These are phyloP conservation scores for Athelia sp. DNA, from an alignment of 1,284 basidiomycete genomes.

Conservation along the genomic window DNA sequence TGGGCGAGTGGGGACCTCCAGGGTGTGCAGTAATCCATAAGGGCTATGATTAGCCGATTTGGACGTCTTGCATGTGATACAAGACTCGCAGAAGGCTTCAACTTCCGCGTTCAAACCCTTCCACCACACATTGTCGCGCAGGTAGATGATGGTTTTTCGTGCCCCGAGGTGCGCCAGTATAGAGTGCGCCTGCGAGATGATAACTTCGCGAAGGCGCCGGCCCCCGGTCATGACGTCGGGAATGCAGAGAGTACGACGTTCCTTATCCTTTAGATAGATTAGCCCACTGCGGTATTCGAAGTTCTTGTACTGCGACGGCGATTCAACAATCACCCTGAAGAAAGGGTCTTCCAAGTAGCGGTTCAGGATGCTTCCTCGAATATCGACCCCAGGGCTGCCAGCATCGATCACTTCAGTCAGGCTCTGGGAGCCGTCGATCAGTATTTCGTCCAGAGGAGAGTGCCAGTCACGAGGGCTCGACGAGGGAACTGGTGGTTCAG, in stretches of 20 bases:
- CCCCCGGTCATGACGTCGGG: conserved; percentile 9
- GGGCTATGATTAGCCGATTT: conserved; percentile 20
- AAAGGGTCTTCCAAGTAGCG: conserved; percentile 7
- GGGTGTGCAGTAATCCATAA: conserved; percentile 18
- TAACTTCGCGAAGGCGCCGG: conserved; percentile 16
- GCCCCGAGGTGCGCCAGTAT: conserved; percentile 23
- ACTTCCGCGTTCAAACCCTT: conserved; percentile 19
- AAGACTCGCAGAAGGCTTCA: conserved; percentile 18
- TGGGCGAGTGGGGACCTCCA: conserved; percentile 17
- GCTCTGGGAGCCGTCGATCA: not conserved
- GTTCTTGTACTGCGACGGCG: conserved; percentile 10
- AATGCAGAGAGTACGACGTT: conserved; percentile 11
- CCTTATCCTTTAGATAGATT: conserved; percentile 9
- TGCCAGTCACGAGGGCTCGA: too few relatives aligned
- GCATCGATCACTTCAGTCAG: not conserved
- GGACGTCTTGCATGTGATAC: conserved; percentile 17
- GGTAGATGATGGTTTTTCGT: conserved; percentile 19
- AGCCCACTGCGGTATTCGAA: conserved; percentile 11
- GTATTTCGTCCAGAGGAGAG: too few relatives aligned
- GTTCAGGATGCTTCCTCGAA: conserved; percentile 1
- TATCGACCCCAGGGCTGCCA: not conserved
- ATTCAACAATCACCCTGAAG: conserved; percentile 7
- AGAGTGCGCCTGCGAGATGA: conserved; percentile 23
- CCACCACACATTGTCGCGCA: conserved; percentile 25
- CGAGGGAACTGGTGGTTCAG: too few relatives aligned